These are phyloP conservation scores for Protomyces inouyei DNA, from an alignment of 1,139 yeast species.

Conservation along the genomic window DNA sequence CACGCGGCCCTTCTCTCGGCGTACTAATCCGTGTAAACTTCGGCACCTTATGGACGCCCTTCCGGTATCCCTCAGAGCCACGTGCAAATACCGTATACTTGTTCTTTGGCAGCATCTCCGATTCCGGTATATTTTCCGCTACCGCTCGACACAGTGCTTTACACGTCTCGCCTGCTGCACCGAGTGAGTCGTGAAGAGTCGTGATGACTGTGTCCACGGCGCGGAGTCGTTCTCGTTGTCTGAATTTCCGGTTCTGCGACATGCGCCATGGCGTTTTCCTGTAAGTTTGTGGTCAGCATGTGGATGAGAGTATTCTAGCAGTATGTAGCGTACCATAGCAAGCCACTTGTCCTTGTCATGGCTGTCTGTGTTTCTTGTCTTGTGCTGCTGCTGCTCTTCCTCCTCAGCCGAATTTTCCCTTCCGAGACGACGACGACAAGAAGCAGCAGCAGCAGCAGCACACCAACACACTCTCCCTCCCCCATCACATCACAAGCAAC, in stretches of 20 bases:
- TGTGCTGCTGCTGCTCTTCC: not conserved
- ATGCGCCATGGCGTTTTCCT: constrained; percentile 69
- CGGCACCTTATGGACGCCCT: constrained; percentile 60
- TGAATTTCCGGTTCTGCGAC: constrained; percentile 72
- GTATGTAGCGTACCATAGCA: constrained; percentile 4
- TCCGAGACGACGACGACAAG: not conserved
- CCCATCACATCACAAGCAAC: not conserved
- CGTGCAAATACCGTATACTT: constrained; percentile 83
- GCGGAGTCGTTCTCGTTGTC: constrained; percentile 77
- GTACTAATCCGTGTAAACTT: constrained; percentile 25
- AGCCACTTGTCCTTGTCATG: constrained; percentile 26
- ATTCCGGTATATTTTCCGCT: constrained; percentile 65
- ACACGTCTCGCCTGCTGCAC: constrained; percentile 48
- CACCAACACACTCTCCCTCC: not conserved
- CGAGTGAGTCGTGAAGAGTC: constrained; percentile 60
- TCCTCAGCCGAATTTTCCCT: not conserved
- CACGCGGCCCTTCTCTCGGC: constrained; percentile 25
- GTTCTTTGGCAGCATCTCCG: constrained; percentile 71
- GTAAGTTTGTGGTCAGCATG: not conserved
- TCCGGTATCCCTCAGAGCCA: constrained; percentile 67
- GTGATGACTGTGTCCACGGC: constrained; percentile 75
- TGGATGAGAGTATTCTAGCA: not conserved
- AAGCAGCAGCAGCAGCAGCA: not conserved
- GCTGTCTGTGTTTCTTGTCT: not conserved
- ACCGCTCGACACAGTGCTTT: constrained; percentile 53